Conservation (phyloP, 148 eudicot species). For the Mesembryanthemum crystallinum region DNA sequence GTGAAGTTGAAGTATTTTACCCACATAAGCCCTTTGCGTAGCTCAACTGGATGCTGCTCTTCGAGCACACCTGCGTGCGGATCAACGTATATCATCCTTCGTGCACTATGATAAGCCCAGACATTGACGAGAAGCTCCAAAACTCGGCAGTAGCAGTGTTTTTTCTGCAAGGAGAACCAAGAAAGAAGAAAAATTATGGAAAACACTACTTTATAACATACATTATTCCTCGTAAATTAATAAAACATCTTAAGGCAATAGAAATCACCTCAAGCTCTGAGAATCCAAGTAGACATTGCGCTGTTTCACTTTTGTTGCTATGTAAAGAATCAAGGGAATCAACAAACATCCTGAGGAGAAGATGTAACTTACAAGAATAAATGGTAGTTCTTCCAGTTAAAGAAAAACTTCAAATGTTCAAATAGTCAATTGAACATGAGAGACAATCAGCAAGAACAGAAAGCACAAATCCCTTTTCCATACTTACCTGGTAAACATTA, state of each 20-base stretch:
- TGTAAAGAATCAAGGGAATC: slow-evolving; percentile 81
- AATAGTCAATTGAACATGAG: neutral
- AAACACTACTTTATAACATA: neutral
- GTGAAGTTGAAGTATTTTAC: slow-evolving; percentile 67
- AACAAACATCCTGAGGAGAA: slow-evolving; percentile 74
- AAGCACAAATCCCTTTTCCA: neutral
- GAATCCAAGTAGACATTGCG: slow-evolving; percentile 59
- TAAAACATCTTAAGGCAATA: neutral
- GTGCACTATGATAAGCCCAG: slow-evolving; percentile 98
- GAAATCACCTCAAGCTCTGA: slow-evolving; percentile 65
- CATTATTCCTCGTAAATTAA: neutral
- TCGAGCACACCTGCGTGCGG: slow-evolving; percentile 64
- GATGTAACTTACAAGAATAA: neutral
- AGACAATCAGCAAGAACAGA: neutral
- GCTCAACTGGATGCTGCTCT: slow-evolving; percentile 85
- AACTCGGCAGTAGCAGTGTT: slow-evolving; percentile 83
- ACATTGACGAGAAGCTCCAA: slow-evolving; percentile 86
- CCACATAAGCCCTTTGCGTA: slow-evolving; percentile 80
- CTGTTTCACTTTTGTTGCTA: slow-evolving; percentile 41
- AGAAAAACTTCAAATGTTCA: neutral
- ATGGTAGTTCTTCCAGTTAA: neutral
- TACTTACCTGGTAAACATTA: slow-evolving; percentile 81
- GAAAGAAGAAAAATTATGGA: neutral
- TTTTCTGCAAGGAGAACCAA: slow-evolving; percentile 46
- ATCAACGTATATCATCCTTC: slow-evolving; percentile 79